Evolutionary conservation across 768 basidiomycete species (phyloP).

Genomic region (Tubosaeta sp.): DNA sequence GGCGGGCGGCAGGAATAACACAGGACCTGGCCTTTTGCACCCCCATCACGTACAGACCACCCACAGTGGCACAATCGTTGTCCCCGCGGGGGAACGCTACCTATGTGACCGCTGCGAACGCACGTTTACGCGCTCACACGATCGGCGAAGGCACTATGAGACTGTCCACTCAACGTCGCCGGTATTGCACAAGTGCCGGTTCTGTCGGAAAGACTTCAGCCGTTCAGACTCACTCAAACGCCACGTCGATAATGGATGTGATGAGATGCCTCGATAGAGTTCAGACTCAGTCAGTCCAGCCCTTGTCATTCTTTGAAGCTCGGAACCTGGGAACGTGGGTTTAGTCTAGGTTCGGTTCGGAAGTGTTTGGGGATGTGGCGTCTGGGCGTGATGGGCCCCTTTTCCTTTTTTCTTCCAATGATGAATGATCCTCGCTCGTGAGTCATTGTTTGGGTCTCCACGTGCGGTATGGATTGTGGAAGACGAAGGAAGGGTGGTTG

Average conservation of each 20-base stretch:
- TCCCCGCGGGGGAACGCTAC: conserved; percentile 52
- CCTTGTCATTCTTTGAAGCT: conserved; percentile 2
- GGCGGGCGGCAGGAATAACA: conserved; percentile 11
- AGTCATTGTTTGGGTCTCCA: conserved; percentile 14
- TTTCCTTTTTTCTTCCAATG: conserved; percentile 3
- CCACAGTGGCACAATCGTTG: conserved; percentile 14
- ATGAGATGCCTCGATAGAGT: conserved; percentile 48
- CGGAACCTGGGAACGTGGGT: conserved; percentile 15
- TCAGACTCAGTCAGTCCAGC: not conserved
- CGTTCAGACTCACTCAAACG: conserved; percentile 77
- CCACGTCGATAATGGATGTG: conserved; percentile 79
- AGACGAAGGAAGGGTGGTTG: not conserved
- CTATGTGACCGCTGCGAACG: conserved; percentile 72
- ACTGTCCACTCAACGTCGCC: conserved; percentile 67
- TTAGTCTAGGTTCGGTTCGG: conserved; percentile 10
- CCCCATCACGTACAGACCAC: conserved; percentile 3
- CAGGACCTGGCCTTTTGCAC: conserved; percentile 3
- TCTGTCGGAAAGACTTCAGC: conserved; percentile 76
- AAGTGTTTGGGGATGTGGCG: conserved; percentile 10
- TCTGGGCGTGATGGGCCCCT: conserved; percentile 5
- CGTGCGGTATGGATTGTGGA: conserved; percentile 1
- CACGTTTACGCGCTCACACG: conserved; percentile 77
- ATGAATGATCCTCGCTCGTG: conserved; percentile 14
- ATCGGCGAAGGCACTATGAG: conserved; percentile 78
- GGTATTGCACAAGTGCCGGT: conserved; percentile 63